These are phyloP conservation scores for Sclerotinia borealis DNA, from an alignment of 2,329 filamentous ascomycete species.

Conservation along the genomic window DNA sequence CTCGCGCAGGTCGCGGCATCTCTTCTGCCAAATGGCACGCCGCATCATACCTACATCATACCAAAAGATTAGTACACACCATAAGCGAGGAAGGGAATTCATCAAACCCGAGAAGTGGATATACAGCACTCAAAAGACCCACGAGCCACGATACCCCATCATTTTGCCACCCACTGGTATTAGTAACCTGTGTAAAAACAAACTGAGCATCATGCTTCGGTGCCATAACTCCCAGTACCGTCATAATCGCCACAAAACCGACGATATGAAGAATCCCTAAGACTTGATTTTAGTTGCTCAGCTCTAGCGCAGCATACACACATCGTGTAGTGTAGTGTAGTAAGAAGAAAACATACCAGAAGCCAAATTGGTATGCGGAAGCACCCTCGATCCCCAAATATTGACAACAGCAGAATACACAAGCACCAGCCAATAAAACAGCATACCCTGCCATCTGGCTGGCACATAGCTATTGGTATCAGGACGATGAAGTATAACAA, in stretches of 20 bases:
- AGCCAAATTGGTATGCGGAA: conserved; percentile 36
- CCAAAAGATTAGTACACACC: not conserved
- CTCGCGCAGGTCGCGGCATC: conserved; percentile 38
- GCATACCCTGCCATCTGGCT: conserved; percentile 40
- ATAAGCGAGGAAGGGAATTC: not conserved
- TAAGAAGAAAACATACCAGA: conserved; percentile 26
- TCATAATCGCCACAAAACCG: conserved; percentile 38
- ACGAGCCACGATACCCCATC: conserved; percentile 44
- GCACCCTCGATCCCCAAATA: conserved; percentile 21
- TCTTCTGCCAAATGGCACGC: conserved; percentile 43
- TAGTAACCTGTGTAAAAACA: conserved; percentile 41
- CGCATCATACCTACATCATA: conserved; percentile 35
- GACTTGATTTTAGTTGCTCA: not conserved
- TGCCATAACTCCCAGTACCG: conserved; percentile 33
- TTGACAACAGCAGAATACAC: conserved; percentile 31
- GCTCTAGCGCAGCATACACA: too few relatives aligned
- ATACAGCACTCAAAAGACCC: conserved; percentile 38
- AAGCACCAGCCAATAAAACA: conserved; percentile 42
- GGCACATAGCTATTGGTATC: conserved; percentile 36
- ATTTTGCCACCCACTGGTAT: conserved; percentile 39
- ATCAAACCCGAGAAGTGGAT: conserved; percentile 33
- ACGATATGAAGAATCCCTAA: conserved; percentile 29
- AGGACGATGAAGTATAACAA: conserved; percentile 38
- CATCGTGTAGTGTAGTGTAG: not conserved
- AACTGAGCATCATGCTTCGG: conserved; percentile 40